Base-by-base conservation (phyloP, 75 land plant genomes). In the Sequoia sempervirens region DNA sequence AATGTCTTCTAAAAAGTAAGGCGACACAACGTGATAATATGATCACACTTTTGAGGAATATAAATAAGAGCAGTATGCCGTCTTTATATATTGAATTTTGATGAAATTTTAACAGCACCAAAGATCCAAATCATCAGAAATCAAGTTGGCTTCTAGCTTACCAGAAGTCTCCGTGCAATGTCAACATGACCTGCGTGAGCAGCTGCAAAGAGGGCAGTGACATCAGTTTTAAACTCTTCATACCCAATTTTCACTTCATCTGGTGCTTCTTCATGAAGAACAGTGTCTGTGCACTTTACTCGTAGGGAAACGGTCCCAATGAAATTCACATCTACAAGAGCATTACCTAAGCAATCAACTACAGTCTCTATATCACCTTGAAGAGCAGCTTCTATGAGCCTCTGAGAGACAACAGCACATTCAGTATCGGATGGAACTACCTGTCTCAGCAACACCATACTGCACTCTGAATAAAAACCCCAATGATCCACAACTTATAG, bases 121-220 rank as follows among this genome's bases (percentile, higher is more conserved):
- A 78, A 78, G 32, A 45, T 45, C 81, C 80, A 45, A 45, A 41
- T 45, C 46, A 78, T 45, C n/a, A 75, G 28, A 34, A 78, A 76
- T 6, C 41, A 53, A 18, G 34, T 56, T 45, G 32, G 14, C 37
- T 82, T 41, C 58, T 54, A 43, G 34, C 81, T 79, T 88, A 95
- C 97, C 88, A 95, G 86, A 32, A 95, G 90, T 69, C 82, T 90
- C 53, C 88, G 85, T 45, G 90, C 88, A 83, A 95, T 90, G 17
- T 85, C 56, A 30, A 88, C 34, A 69, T 95, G 90, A 40, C 97
- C 96, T 83, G 86, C 79, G 81, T 92, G 95, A 79, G 94, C 90
- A 80, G 95, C 94, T 37, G 93, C 94, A 84, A 95, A 95, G 41
- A 93, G 83, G 15, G 96, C 89, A 40, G 95, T 85, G 38, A 88